These are phyloP conservation scores for Hirschfeldia incana DNA, from an alignment of 345 rosid species.

Conservation along the genomic window DNA sequence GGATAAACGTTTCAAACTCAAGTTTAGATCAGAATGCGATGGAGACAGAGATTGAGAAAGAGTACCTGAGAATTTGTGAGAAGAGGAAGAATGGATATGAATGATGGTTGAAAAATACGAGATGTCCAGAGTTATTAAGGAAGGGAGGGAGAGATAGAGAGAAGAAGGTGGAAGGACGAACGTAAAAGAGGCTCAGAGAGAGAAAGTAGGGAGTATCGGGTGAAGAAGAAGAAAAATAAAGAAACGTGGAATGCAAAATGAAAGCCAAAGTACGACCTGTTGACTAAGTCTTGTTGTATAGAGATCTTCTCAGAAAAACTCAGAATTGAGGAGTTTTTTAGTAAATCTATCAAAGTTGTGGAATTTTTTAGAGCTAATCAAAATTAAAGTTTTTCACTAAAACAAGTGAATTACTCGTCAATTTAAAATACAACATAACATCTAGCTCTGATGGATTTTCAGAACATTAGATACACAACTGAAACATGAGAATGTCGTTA, in stretches of 20 bases:
- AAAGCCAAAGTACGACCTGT: neutral
- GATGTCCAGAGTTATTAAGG: conserved; percentile 1
- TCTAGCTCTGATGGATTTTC: neutral
- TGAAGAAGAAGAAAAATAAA: conserved; percentile 9
- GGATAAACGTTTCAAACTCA: neutral
- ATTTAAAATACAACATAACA: neutral
- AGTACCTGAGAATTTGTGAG: conserved; percentile 32
- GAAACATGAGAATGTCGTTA: neutral
- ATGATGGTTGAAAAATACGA: conserved; percentile 16
- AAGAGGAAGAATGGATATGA: neutral
- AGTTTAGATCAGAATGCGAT: neutral
- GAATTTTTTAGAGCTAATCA: neutral
- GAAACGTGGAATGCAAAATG: conserved; percentile 36
- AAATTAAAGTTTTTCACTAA: neutral
- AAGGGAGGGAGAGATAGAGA: conserved; percentile 14
- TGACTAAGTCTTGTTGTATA: no score
- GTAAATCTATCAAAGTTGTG: neutral
- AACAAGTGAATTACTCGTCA: neutral
- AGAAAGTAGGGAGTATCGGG: conserved; percentile 16
- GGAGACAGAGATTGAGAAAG: conserved; percentile 9
- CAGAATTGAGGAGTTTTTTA: neutral
- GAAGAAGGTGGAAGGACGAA: conserved; percentile 1
- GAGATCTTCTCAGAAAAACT: no score
- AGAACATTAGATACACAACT: neutral
- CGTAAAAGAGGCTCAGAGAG: conserved; percentile 21